Conservation (phyloP, 2,329 filamentous ascomycete species). For the Triangularia verruculosa region DNA sequence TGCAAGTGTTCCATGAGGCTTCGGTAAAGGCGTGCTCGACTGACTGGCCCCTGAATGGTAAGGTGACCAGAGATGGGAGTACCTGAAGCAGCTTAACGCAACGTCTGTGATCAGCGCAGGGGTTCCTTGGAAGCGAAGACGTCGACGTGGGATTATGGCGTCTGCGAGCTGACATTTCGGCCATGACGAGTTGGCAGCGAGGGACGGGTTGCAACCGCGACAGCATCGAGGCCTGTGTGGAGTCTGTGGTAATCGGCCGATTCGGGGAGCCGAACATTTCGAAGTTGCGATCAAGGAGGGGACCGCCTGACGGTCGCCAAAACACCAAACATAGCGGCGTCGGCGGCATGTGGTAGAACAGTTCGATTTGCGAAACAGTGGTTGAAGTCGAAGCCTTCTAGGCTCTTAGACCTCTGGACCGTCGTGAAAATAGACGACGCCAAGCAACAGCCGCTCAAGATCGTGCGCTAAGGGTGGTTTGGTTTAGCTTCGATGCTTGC, state of each 20-base stretch:
- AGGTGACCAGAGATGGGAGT: neutral
- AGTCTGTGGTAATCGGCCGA: conserved; percentile 2
- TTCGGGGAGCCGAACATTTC: conserved; percentile 1
- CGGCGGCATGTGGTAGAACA: neutral
- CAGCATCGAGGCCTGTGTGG: neutral
- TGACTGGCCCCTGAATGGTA: too few relatives aligned
- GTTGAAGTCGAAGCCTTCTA: too few relatives aligned
- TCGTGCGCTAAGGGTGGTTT: neutral
- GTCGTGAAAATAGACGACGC: neutral
- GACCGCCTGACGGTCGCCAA: neutral
- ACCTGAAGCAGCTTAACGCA: neutral
- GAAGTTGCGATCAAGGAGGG: neutral
- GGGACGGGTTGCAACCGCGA: conserved; percentile 4
- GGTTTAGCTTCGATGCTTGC: neutral
- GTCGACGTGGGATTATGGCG: neutral
- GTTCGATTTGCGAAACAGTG: neutral
- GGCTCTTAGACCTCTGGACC: too few relatives aligned
- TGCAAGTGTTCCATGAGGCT: neutral
- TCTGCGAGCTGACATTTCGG: neutral
- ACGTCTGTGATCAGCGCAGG: neutral
- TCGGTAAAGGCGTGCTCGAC: neutral
- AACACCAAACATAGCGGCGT: neutral
- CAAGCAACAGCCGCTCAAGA: neutral
- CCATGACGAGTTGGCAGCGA: neutral
- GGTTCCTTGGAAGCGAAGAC: neutral